Conservation (phyloP, 345 rosid genomes). For the Lagerstroemia speciosa region DNA sequence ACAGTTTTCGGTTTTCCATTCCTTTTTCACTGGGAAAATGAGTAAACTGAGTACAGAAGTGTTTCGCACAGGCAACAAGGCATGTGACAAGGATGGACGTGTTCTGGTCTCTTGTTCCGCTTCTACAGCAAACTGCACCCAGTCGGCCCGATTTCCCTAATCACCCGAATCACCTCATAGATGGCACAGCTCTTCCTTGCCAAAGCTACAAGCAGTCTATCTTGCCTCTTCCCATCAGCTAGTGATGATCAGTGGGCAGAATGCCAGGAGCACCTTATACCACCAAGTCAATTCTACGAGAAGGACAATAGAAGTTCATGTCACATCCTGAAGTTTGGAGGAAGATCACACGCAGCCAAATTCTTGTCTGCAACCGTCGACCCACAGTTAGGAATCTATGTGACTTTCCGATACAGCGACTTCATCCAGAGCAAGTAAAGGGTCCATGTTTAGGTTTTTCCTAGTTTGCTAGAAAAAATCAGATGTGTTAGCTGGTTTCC, state of each 20-base stretch:
- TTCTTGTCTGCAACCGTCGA: neutral
- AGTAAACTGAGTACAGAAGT: conserved; percentile 2
- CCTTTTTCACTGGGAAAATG: no score
- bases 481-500: neutral
- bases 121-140: conserved; percentile 39
- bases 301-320: neutral
- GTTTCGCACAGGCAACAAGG: conserved; percentile 37
- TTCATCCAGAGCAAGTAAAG: neutral
- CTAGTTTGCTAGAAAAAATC: neutral
- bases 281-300: neutral
- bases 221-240: conserved; percentile 18
- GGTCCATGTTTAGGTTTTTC: neutral
- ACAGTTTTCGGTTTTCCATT: neutral
- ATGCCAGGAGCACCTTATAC: no score
- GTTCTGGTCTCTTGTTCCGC: conserved; percentile 71
- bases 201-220: conserved; percentile 25
- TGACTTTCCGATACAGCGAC: neutral
- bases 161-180: conserved; percentile 18
- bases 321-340: neutral
- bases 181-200: conserved; percentile 19
- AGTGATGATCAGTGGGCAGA: conserved; percentile 4
- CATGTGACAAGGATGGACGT: conserved; percentile 60
- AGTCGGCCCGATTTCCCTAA: conserved; percentile 21
- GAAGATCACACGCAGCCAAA: neutral
- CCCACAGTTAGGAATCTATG: neutral